Evolutionary conservation across 495 filamentous ascomycete species (phyloP).

Genomic region (Podospora tetraspora): DNA sequence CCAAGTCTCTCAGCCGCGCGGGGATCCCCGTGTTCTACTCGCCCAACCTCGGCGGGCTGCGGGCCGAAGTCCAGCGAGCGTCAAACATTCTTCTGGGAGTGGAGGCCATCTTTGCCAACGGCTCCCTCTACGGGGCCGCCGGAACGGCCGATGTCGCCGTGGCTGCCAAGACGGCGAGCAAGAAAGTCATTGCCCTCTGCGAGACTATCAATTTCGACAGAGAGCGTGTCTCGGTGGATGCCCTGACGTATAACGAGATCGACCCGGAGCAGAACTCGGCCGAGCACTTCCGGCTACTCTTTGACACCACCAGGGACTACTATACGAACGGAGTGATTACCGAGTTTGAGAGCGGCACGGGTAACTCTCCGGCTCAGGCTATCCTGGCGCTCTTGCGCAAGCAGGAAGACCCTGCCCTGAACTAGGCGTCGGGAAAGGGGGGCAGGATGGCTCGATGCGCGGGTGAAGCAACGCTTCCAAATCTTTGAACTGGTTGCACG

Average conservation of each 20-base stretch:
- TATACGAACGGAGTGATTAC: conserved; percentile 86
- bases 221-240: conserved; percentile 81
- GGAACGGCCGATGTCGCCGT: conserved; percentile 89
- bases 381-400: conserved; percentile 54
- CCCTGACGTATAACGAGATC: conserved; percentile 90
- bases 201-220: conserved; percentile 90
- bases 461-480: background rate
- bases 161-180: conserved; percentile 64
- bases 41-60: conserved; percentile 64
- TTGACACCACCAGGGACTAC: conserved; percentile 88
- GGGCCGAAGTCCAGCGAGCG: conserved; percentile 63
- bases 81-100: conserved; percentile 83
- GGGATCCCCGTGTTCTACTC: conserved; percentile 77
- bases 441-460: background rate
- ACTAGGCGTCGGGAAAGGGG: conserved; percentile 1
- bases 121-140: conserved; percentile 76
- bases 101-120: conserved; percentile 87
- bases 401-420: conserved; percentile 44
- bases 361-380: conserved; percentile 77
- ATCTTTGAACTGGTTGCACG: background rate
- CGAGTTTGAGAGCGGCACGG: conserved; percentile 58
- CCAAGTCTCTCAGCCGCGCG: conserved; percentile 57
- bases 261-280: conserved; percentile 49
- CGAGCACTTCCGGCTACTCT: conserved; percentile 78
- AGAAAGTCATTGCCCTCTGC: conserved; percentile 85